Base-by-base conservation (phyloP, 495 filamentous ascomycete genomes). In the Pseudevernia furfuracea region DNA sequence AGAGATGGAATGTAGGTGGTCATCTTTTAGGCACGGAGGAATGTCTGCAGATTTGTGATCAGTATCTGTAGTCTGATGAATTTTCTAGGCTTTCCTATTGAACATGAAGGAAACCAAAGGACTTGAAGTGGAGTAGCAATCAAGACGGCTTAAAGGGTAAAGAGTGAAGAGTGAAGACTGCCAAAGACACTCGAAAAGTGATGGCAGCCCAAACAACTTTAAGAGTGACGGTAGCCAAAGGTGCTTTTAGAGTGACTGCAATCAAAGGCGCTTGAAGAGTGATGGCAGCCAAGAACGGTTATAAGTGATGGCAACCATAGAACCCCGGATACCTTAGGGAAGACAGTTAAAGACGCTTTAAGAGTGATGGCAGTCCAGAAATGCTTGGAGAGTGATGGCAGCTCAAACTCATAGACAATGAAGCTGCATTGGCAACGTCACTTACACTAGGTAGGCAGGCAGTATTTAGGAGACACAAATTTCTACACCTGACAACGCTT, bases 1-100 rank as follows among this genome's bases (percentile, higher is more conserved):
- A 87, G 70, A 56, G 76, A 77, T 11, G 83, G 79, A 59, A 85
- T 80, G 76, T 86, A 85, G 66, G 86, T 82, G 8, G 87, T 89
- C 87, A 90, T 90, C 28, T 55, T 82, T 66, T 17, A 2, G 25
- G 30, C 15, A 8, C 3, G 34, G 19, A 37, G 5, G n/a, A 30
- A 38, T 21, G 52, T 23, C 38, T 46, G 48, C 28, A 34, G 58
- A 10, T 11, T 52, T 39, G 10, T 36, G 17, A n/a, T 63, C 41
- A 58, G 61, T 55, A 5, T 34, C 12, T 55, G 52, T 19, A 52
- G 25, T 52, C 25, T 10, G 8, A 23, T 49, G 46, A 25, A 12
- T 10, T 10, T 49, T 14, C 25, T 4, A 25, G 46, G n/a, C n/a
- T 49, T 3, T 49, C 46, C n/a, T 17, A 17, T 36, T 34, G 52